Conservation (phyloP, 2,329 filamentous ascomycete genomes). For the Diplocarpon mali region DNA sequence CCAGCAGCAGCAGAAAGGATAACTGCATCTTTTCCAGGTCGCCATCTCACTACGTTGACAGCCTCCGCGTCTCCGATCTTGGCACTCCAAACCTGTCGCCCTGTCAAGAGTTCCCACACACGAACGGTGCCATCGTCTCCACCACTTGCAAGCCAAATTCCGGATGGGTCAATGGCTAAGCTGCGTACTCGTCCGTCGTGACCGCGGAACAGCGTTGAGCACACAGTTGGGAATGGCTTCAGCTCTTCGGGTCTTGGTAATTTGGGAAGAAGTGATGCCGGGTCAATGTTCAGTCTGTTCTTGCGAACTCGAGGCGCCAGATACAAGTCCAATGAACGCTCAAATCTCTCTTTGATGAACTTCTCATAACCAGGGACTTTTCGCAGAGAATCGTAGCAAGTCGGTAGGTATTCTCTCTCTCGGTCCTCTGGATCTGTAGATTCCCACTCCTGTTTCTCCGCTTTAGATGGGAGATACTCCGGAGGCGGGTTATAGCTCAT, state of each 20-base stretch:
- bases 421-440: conserved; percentile 79
- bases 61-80: conserved; percentile 68
- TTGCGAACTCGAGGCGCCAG: conserved; percentile 84
- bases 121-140: conserved; percentile 89
- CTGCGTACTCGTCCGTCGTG: conserved; percentile 83
- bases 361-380: conserved; percentile 85
- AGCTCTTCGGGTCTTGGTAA: conserved; percentile 87
- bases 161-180: conserved; percentile 73
- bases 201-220: conserved; percentile 75
- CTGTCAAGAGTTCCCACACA: conserved; percentile 80
- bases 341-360: conserved; percentile 92
- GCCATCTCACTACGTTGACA: conserved; percentile 82
- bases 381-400: conserved; percentile 70
- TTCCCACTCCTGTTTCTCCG: conserved; percentile 79
- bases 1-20: conserved; percentile 76
- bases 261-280: conserved; percentile 83
- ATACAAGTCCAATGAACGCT: conserved; percentile 90
- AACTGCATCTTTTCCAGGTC: conserved; percentile 68
- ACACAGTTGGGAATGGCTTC: conserved; percentile 86
- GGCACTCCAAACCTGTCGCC: conserved; percentile 77
- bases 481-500: conserved; percentile 93
- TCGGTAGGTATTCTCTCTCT: conserved; percentile 78
- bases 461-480: conserved; percentile 81
- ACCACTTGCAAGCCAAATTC: conserved; percentile 78
- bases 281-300: conserved; percentile 94